Conservation (phyloP, 2,329 filamentous ascomycete genomes). For the Tricladium varicosporioides region DNA sequence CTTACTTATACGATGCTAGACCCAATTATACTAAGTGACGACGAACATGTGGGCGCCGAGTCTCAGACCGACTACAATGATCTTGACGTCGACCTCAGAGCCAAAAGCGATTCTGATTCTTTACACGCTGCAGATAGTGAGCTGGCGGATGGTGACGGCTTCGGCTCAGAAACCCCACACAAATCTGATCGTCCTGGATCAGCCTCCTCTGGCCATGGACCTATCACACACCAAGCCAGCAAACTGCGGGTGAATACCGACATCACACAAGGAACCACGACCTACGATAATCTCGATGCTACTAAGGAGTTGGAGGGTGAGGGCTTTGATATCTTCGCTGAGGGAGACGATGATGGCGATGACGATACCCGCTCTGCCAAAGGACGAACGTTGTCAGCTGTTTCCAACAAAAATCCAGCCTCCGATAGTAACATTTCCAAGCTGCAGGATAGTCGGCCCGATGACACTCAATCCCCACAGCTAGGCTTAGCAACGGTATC, state of each 20-base stretch:
- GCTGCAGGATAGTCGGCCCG: constrained; percentile 6
- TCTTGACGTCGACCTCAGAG: constrained; percentile 17
- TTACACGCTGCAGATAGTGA: constrained; percentile 11
- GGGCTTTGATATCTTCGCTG: constrained; percentile 9
- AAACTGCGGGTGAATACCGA: constrained; percentile 13
- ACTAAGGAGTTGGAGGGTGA: constrained; percentile 19
- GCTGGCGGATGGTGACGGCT: constrained; percentile 9
- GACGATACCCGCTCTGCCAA: constrained; percentile 13
- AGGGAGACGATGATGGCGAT: constrained; percentile 11
- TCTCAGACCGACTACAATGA: constrained; percentile 18
- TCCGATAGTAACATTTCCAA: constrained; percentile 11
- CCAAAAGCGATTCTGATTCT: constrained; percentile 12
- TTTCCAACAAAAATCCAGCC: constrained; percentile 15
- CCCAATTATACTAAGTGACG: constrained; percentile 22
- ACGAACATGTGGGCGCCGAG: constrained; percentile 17
- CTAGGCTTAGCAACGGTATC: constrained; percentile 9
- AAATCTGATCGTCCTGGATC: constrained; percentile 14
- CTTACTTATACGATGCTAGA: constrained; percentile 18
- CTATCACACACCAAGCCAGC: constrained; percentile 16
- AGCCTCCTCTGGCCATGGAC: constrained; percentile 14
- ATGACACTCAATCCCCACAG: constrained; percentile 12
- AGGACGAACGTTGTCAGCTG: constrained; percentile 12
- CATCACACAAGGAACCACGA: constrained; percentile 15
- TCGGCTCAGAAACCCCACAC: constrained; percentile 11
- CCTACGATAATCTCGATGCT: constrained; percentile 15